These are phyloP conservation scores for Cryptosporidium meleagridis DNA, from an alignment of 169 alveolate genomes.

Conservation along the genomic window DNA sequence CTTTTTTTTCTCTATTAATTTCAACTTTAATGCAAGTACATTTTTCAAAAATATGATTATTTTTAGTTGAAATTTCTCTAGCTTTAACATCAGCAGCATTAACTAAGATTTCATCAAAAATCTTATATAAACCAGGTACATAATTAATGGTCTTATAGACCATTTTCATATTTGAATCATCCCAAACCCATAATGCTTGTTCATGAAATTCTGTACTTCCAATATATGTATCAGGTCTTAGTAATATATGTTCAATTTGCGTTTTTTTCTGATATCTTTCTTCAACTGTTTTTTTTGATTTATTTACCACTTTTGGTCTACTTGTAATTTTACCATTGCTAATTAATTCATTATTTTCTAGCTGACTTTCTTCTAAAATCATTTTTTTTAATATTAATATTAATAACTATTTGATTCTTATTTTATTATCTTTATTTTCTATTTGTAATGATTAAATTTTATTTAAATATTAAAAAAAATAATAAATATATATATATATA, in stretches of 20 bases:
- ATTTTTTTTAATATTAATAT: neutral
- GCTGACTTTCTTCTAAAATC: constrained; percentile 3
- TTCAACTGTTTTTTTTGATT: constrained; percentile 89
- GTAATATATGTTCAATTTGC: constrained; percentile 96
- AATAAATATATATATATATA: too few relatives aligned
- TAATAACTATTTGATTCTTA: neutral
- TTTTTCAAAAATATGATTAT: constrained; percentile 13
- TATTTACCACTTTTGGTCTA: constrained; percentile 8
- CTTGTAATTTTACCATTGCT: constrained; percentile 16
- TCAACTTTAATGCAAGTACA: constrained; percentile 83
- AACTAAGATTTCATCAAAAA: constrained; percentile 97
- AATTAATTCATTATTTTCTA: neutral
- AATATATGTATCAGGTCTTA: constrained; percentile 98
- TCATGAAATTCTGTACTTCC: constrained; percentile 94
- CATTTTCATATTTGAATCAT: constrained; percentile 86
- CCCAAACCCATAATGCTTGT: constrained; percentile 96
- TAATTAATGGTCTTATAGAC: constrained; percentile 86
- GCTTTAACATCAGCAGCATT: constrained; percentile 99
- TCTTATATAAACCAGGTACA: constrained; percentile 99
- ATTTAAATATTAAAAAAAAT: too few relatives aligned
- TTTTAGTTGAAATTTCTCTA: constrained; percentile 81
- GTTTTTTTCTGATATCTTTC: constrained; percentile 97
- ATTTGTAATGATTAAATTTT: too few relatives aligned
- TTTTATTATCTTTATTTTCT: neutral
- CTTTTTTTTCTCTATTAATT: constrained; percentile 79